A percentile compares a stretch with the other conserved stretches of the same genome.
These are phyloP conservation scores for Phlyctochytrium bullatum DNA, from an alignment of 192 early-diverging fungal species.

Conservation along the genomic window DNA sequence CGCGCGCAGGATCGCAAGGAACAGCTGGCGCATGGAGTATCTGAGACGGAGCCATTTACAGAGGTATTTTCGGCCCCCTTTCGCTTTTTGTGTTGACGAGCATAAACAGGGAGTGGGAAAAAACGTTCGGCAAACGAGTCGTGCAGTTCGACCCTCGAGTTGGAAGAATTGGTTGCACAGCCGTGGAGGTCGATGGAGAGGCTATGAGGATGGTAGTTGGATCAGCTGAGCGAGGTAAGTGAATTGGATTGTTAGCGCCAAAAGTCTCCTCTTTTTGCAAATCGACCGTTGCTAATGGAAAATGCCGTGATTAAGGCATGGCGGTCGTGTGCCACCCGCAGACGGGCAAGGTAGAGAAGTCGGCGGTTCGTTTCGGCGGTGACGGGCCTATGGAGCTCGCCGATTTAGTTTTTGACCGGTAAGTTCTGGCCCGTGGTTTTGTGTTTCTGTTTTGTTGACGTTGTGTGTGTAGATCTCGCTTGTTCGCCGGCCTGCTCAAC, in stretches of 20 bases:
- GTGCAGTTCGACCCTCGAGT: slow-evolving; percentile 60
- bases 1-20: slow-evolving; percentile 25
- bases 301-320: too few species aligned
- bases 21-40: slow-evolving; percentile 40
- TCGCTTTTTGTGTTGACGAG: neutral
- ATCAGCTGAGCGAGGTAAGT: slow-evolving; percentile 45
- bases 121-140: slow-evolving; percentile 30
- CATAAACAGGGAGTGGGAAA: slow-evolving; percentile 23
- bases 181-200: slow-evolving; percentile 48
- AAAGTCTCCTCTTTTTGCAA: slow-evolving; percentile 10
- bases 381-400: slow-evolving; percentile 40
- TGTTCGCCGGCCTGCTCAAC: slow-evolving; percentile 54
- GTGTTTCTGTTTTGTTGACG: neutral
- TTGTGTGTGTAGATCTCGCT: slow-evolving; percentile 39
- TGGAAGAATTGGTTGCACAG: slow-evolving; percentile 46
- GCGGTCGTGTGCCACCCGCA: slow-evolving; percentile 55
- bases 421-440: too few species aligned
- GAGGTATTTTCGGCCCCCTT: slow-evolving; percentile 2
- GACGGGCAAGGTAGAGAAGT: slow-evolving; percentile 62
- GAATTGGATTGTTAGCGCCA: neutral
- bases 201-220: slow-evolving; percentile 47
- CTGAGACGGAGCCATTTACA: slow-evolving; percentile 24
- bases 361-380: slow-evolving; percentile 43
- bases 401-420: slow-evolving; percentile 58
- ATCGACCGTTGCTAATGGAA: neutral